These are phyloP conservation scores for Pulveroboletus frians DNA, from an alignment of 768 basidiomycete genomes.

Conservation along the genomic window DNA sequence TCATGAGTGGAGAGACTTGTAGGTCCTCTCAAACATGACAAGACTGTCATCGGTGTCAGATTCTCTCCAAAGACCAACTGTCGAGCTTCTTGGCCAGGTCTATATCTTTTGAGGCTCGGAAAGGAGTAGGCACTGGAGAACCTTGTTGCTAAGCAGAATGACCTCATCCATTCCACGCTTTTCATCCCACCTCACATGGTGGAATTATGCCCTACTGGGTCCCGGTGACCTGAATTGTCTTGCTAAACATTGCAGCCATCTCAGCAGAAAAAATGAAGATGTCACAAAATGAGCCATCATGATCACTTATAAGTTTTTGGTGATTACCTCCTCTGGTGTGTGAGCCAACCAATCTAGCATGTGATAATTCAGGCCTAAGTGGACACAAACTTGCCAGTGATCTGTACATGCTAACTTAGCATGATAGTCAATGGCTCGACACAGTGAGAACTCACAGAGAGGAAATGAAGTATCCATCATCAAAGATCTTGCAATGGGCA, in stretches of 20 bases:
- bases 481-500: conserved; percentile 23
- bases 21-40: too few relatives aligned
- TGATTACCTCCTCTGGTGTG: conserved; percentile 46
- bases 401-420: background rate
- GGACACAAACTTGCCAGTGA: conserved; percentile 23
- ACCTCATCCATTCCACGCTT: too few relatives aligned
- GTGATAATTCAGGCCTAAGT: background rate
- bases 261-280: conserved; percentile 34
- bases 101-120: too few relatives aligned
- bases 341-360: conserved; percentile 55
- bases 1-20: too few relatives aligned
- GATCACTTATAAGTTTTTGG: conserved; percentile 52
- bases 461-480: conserved; percentile 41
- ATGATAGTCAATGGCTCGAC: background rate
- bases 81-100: too few relatives aligned
- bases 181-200: too few relatives aligned
- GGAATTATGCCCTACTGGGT: too few relatives aligned
- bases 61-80: too few relatives aligned
- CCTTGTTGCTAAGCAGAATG: too few relatives aligned
- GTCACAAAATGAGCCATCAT: background rate
- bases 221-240: conserved; percentile 20
- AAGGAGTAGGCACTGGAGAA: too few relatives aligned
- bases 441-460: conserved; percentile 26
- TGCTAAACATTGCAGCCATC: conserved; percentile 33
- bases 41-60: too few relatives aligned